Evolutionary conservation across 495 filamentous ascomycete genomes (phyloP), one percentile per base, ranked within the genome.

Genomic region (Podospora fimiseda): DNA sequence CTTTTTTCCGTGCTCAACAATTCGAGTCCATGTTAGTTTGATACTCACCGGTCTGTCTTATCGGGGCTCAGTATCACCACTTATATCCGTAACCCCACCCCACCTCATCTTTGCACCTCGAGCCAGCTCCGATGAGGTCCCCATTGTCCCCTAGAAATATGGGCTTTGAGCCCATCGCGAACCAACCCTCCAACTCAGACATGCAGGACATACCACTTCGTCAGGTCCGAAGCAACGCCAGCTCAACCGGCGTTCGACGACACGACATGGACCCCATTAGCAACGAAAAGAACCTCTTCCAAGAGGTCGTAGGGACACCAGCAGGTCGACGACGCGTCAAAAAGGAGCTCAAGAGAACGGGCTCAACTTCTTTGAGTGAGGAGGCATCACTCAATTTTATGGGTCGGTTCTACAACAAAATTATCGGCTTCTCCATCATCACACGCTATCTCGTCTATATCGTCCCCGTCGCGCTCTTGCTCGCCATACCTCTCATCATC

Each of bases 381-480:
- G 75, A 78, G 44, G 60, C 74, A 9, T 79, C 77, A 3, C 63
- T 96, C 58, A 96, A 83, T 51, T 75, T 76, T 43, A 86, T 98
- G 83, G 93, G 93, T n/a, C 82, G 73, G 53, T 67, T 98, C 53
- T 98, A 96, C 68, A 77, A 85, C 61, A 89, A 83, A 62, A 80
- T 98, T 47, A 67, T 93, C 59, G 81, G 87, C 63, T 95, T 89
- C 69, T 92, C 87, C 14, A 80, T 92, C 61, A 64, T 95, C 59
- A 95, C 86, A 47, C 81, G 91, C 22, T 98, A 97, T 62, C 74
- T 96, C 42, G 76, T 98, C 47, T 96, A 95, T 65, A 82, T 97
- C 50, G 65, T 88, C 15, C 93, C 93, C 1, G 64, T 97, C 24
- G 88, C 81, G 24, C 13, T 85, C 2, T 64, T 88, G 20, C 80